Evolutionary conservation across 495 filamentous ascomycete genomes (phyloP).

Genomic region (Aspergillus indologenus): DNA sequence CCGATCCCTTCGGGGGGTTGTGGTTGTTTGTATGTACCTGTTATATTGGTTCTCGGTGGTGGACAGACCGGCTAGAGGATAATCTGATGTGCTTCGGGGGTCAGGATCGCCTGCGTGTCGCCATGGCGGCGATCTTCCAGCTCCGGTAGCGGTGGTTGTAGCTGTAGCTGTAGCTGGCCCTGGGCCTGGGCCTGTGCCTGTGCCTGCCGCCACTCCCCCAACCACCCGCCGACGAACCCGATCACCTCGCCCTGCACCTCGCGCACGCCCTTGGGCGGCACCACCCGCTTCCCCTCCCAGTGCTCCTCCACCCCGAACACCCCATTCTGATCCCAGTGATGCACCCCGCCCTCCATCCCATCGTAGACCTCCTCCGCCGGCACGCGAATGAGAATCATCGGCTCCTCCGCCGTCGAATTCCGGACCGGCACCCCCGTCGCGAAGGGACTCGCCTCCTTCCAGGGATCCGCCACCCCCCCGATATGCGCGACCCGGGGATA

Average conservation of each 20-base stretch:
- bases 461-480: conserved; percentile 68
- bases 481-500: conserved; percentile 65
- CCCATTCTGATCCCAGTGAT: conserved; percentile 74
- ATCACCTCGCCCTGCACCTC: conserved; percentile 54
- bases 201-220: conserved; percentile 51
- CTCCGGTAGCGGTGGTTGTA: no score
- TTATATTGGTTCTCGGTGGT: background rate
- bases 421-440: conserved; percentile 46
- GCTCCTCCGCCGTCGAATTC: conserved; percentile 53
- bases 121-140: no score
- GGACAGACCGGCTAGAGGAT: no score
- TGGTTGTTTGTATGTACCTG: background rate
- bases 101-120: background rate
- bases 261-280: background rate
- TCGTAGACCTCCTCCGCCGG: conserved; percentile 22
- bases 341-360: conserved; percentile 47
- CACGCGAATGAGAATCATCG: conserved; percentile 57
- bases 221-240: conserved; percentile 62
- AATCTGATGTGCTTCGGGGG: background rate
- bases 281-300: conserved; percentile 22
- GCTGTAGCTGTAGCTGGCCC: no score
- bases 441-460: conserved; percentile 64
- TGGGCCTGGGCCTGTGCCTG: no score
- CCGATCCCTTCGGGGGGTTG: background rate
- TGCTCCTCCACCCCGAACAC: conserved; percentile 56